These are phyloP conservation scores for Thinopyrum elongatum DNA, from an alignment of 176 grass and related monocot genomes.

Conservation along the genomic window DNA sequence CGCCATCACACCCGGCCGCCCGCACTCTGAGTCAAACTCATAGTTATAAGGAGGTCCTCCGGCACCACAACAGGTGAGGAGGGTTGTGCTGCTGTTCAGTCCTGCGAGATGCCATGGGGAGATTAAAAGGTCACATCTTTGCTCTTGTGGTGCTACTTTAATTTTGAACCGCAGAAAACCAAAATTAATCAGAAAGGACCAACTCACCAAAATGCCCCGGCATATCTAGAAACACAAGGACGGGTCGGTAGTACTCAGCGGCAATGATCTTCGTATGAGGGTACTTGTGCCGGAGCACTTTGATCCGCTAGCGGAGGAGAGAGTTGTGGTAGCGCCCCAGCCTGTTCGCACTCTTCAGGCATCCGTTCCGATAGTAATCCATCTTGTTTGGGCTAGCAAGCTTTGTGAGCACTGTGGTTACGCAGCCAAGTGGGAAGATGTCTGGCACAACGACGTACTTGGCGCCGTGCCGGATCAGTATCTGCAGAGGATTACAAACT, in stretches of 20 bases:
- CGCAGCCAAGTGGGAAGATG: conserved; percentile 33
- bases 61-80: not conserved
- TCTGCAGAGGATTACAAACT: not conserved
- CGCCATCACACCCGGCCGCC: not conserved
- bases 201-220: conserved; percentile 22
- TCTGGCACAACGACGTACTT: conserved; percentile 31
- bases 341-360: conserved; percentile 23
- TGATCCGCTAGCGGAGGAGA: not conserved
- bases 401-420: not conserved
- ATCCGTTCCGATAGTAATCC: conserved; percentile 37
- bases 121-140: too few relatives aligned
- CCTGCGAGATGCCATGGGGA: not conserved
- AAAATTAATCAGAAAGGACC: not conserved
- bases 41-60: not conserved
- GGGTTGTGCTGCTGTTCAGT: not conserved
- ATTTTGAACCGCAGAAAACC: too few relatives aligned
- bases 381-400: not conserved
- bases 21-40: not conserved
- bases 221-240: conserved; percentile 17
- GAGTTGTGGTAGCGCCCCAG: conserved; percentile 33
- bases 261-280: not conserved
- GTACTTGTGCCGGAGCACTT: conserved; percentile 14
- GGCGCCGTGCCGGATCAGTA: conserved; percentile 33
- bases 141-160: too few relatives aligned
- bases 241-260: conserved; percentile 21